These are phyloP conservation scores for Zygosaccharomyces lentus DNA, from an alignment of 805 yeast species.

Conservation along the genomic window DNA sequence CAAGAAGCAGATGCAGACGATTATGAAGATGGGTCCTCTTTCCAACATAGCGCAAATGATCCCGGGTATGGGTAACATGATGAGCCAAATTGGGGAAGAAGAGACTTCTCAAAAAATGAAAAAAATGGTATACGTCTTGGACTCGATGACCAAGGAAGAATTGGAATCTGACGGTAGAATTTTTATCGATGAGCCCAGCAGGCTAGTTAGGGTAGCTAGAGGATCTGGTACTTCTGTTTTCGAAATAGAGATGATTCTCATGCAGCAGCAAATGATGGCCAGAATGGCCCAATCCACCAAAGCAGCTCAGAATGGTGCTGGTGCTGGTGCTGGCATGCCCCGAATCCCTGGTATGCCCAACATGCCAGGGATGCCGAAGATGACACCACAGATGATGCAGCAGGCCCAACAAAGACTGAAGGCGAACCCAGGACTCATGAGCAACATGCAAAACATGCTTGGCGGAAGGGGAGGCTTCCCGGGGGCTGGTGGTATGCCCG, in stretches of 20 bases:
- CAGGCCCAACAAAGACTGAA: constrained; percentile 58
- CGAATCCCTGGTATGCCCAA: constrained; percentile 61
- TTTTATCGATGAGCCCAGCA: constrained; percentile 73
- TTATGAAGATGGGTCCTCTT: constrained; percentile 94
- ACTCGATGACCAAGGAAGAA: constrained; percentile 91
- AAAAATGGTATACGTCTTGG: constrained; percentile 86
- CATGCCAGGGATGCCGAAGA: constrained; percentile 47
- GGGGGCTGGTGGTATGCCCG: constrained; percentile 62
- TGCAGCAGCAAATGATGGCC: constrained; percentile 93
- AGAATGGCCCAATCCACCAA: constrained; percentile 75
- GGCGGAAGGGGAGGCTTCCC: constrained; percentile 45
- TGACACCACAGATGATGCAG: constrained; percentile 41
- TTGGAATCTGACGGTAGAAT: constrained; percentile 83
- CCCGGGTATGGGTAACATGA: constrained; percentile 84
- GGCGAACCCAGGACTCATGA: constrained; percentile 74
- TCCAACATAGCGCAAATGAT: constrained; percentile 93
- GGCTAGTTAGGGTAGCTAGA: constrained; percentile 85
- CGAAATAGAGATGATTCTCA: constrained; percentile 88
- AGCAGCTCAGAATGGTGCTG: constrained; percentile 38
- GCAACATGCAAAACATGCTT: constrained; percentile 65
- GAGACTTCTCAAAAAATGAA: constrained; percentile 83
- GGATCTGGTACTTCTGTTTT: constrained; percentile 92
- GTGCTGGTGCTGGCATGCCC: constrained; percentile 37
- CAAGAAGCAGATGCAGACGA: constrained; percentile 91
- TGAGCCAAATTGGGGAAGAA: constrained; percentile 85